Conservation (phyloP, 1,284 basidiomycete genomes). For the Fomitopsis schrenkii region DNA sequence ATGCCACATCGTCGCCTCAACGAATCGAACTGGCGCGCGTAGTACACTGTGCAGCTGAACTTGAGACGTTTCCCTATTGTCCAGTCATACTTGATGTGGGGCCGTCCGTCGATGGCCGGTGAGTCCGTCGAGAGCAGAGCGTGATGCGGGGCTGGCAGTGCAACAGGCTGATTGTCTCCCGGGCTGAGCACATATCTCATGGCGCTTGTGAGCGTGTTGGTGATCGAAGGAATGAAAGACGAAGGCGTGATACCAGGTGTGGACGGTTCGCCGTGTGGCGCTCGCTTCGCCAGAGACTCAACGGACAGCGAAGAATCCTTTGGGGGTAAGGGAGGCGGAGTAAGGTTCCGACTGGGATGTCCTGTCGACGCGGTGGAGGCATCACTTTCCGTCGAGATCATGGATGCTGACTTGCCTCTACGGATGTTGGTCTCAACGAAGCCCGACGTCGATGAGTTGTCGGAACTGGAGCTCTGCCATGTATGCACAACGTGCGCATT, state of each 20-base stretch:
- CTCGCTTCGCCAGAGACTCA: neutral
- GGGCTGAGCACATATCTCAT: conserved; percentile 52
- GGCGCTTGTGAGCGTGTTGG: conserved; percentile 50
- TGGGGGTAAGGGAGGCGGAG: conserved; percentile 24
- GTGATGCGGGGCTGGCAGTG: conserved; percentile 12
- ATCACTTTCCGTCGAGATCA: conserved; percentile 35
- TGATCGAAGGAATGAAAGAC: conserved; percentile 43
- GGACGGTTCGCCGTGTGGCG: neutral
- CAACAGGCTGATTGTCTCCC: conserved; percentile 28
- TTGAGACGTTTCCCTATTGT: conserved; percentile 66
- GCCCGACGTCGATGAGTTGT: conserved; percentile 21
- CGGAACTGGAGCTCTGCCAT: conserved; percentile 19
- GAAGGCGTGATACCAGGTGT: conserved; percentile 13
- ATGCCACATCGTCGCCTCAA: conserved; percentile 64
- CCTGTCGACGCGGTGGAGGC: conserved; percentile 28
- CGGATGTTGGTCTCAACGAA: conserved; percentile 37
- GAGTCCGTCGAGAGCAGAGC: conserved; percentile 31
- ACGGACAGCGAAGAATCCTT: conserved; percentile 20
- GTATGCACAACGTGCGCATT: conserved; percentile 15
- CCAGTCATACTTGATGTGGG: conserved; percentile 79
- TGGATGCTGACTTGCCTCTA: conserved; percentile 34
- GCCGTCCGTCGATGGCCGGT: conserved; percentile 55
- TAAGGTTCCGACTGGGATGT: conserved; percentile 5
- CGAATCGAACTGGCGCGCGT: conserved; percentile 72
- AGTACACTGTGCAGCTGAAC: conserved; percentile 77